Percentiles rank a stretch among this genome's conserved stretches.
Evolutionary conservation across 345 rosid genomes (phyloP).

Genomic region (Erysimum cheiranthoides): DNA sequence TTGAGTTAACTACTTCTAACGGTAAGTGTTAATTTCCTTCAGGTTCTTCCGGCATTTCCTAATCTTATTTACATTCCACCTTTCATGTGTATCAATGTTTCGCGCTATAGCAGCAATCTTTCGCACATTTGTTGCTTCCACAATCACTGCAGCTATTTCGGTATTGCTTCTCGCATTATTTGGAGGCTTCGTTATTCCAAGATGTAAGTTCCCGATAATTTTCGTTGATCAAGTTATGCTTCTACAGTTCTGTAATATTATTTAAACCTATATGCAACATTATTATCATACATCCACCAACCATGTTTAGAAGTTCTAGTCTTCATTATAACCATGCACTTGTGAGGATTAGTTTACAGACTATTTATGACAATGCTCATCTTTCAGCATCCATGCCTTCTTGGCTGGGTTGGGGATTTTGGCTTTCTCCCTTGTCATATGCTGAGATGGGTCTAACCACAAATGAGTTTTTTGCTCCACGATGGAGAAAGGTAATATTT

Average conservation of each 20-base stretch:
- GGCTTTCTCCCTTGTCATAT: slow-evolving; percentile 75
- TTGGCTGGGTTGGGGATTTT: slow-evolving; percentile 77
- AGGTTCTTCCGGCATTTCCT: slow-evolving; percentile 60
- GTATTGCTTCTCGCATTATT: slow-evolving; percentile 52
- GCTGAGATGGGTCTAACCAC: slow-evolving; percentile 66
- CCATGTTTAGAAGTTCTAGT: slow-evolving; percentile 7
- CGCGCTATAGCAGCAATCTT: slow-evolving; percentile 56
- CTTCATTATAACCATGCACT: slow-evolving; percentile 9
- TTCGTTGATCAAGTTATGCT: slow-evolving; percentile 17
- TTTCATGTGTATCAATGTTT: slow-evolving; percentile 57
- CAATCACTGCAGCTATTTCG: slow-evolving; percentile 44
- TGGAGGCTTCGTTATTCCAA: slow-evolving; percentile 69
- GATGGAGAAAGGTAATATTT: slow-evolving; percentile 63
- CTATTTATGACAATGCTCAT: background rate
- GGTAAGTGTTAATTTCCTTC: slow-evolving; percentile 8
- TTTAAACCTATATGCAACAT: background rate
- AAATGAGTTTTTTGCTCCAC: slow-evolving; percentile 69
- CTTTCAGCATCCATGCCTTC: slow-evolving; percentile 56
- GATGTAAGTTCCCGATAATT: slow-evolving; percentile 38
- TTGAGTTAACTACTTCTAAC: slow-evolving; percentile 4
- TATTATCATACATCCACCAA: background rate
- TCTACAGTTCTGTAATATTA: background rate
- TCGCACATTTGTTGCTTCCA: slow-evolving; percentile 55
- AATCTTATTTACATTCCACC: slow-evolving; percentile 54
- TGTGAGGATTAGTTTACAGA: background rate